Base-by-base conservation (phyloP, 2,329 filamentous ascomycete species). In the Thelonectria blattea region DNA sequence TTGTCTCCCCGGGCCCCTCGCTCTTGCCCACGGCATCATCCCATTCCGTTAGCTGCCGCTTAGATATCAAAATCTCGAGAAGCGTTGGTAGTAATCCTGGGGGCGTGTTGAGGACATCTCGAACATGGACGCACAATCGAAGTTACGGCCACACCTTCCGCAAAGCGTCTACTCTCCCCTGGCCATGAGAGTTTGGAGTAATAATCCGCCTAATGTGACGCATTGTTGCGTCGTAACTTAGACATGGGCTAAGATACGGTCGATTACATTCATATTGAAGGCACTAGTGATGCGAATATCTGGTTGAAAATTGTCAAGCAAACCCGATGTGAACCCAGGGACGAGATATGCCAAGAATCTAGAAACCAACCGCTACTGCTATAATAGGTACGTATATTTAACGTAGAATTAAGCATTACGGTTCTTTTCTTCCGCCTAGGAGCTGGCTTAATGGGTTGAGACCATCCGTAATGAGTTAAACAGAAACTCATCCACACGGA, bases 21-120 rank as follows among this genome's bases (percentile, higher is more conserved):
- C 20, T 8, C 9, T 39, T 56, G 47, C 54, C 47, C 18, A 39
- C 54, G 47, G 47, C 47, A 56, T 22, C 30, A 39, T 39, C 43
- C 14, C 55, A n/a, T 57, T 41, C 41, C 34, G 41, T 20, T 30
- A 41, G 14, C 46, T 32, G 14, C 17, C 6, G 34, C 27, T n/a
- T 27, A 48, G 37, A 12, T 14, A 17, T 54, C 11, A 11, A 30
- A 6, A 20, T 24, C 39, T 3, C 15, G 18, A 50, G 9, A 5
- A 18, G 7, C 20, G 34, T 41, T 18, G 12, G 12, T 15, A 12
- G 34, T 24, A 3, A 15, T 7, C 11, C 27, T 11, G 15, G n/a
- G n/a, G 50, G 24, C 9, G n/a, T 22, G 17, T 43, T 15, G 2
- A 15, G n/a, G 15, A 7, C 10, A 10, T 17, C 9, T 30, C 27